These are phyloP conservation scores for Homolaphlyctis polyrhiza DNA, from an alignment of 371 early-diverging fungal genomes.

Conservation along the genomic window DNA sequence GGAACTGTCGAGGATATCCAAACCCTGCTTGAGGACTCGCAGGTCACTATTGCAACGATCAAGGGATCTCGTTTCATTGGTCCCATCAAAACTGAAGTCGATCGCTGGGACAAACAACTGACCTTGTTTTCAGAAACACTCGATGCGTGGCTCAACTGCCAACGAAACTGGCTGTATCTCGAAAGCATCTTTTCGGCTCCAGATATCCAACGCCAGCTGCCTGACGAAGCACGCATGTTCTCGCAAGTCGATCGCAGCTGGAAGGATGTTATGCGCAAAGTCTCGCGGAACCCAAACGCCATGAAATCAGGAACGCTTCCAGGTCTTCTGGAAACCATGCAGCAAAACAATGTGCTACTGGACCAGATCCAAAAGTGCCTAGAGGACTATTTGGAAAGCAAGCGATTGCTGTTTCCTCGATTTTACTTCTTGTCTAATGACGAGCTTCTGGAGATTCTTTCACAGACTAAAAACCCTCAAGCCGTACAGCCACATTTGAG, in stretches of 20 bases:
- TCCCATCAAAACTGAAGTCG: conserved; percentile 49
- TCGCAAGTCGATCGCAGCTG: conserved; percentile 48
- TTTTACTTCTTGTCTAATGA: conserved; percentile 58
- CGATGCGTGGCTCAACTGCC: conserved; percentile 52
- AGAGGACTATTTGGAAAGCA: conserved; percentile 53
- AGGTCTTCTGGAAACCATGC: conserved; percentile 47
- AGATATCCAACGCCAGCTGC: conserved; percentile 54
- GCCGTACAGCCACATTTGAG: conserved; percentile 53
- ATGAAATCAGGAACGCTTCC: conserved; percentile 49
- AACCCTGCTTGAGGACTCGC: conserved; percentile 48
- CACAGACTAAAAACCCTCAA: conserved; percentile 52
- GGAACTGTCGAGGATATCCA: conserved; percentile 52
- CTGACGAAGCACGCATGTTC: conserved; percentile 57
- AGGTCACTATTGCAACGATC: conserved; percentile 52
- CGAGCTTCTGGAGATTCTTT: conserved; percentile 52
- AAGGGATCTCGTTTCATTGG: conserved; percentile 50
- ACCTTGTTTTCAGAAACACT: conserved; percentile 47
- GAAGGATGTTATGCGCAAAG: conserved; percentile 53
- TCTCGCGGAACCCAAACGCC: conserved; percentile 48
- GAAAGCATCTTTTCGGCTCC: conserved; percentile 56
- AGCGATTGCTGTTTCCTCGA: conserved; percentile 51
- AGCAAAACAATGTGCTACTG: conserved; percentile 49
- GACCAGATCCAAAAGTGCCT: conserved; percentile 57
- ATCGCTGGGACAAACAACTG: conserved; percentile 47
- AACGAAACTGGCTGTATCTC: conserved; percentile 51